These are phyloP conservation scores for Chlorociboria aeruginascens DNA, from an alignment of 495 filamentous ascomycete genomes.

Conservation along the genomic window DNA sequence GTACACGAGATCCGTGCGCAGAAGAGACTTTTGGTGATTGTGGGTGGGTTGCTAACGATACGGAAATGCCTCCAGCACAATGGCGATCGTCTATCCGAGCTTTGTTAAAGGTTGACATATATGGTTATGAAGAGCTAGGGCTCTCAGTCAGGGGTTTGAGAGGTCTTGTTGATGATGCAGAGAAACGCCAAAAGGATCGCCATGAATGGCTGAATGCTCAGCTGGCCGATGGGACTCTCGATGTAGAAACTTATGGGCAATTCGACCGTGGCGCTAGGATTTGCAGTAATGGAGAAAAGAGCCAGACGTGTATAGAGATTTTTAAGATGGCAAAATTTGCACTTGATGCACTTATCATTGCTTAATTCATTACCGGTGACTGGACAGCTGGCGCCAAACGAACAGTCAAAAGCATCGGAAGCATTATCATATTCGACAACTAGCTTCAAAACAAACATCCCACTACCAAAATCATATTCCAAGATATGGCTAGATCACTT, in stretches of 20 bases:
- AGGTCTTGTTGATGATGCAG: slow-evolving; percentile 37
- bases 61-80: slow-evolving; percentile 30
- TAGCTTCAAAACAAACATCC: too few relatives aligned
- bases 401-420: too few relatives aligned
- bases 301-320: slow-evolving; percentile 28
- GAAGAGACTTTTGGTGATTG: slow-evolving; percentile 10
- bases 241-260: slow-evolving; percentile 2
- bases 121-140: slow-evolving; percentile 25
- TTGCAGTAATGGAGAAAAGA: slow-evolving; percentile 4
- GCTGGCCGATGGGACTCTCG: slow-evolving; percentile 7
- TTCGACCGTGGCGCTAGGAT: slow-evolving; percentile 1
- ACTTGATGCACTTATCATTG: slow-evolving; percentile 35
- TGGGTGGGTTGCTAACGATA: not conserved
- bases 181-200: slow-evolving; percentile 29
- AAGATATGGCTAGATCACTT: too few relatives aligned
- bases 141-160: slow-evolving; percentile 33
- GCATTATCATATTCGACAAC: too few relatives aligned
- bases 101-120: slow-evolving; percentile 38
- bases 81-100: slow-evolving; percentile 39
- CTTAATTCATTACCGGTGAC: slow-evolving; percentile 15
- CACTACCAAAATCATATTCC: too few relatives aligned
- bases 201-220: slow-evolving; percentile 27
- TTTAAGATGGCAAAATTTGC: slow-evolving; percentile 36
- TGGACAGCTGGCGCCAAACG: too few relatives aligned
- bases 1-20: slow-evolving; percentile 13